These are phyloP conservation scores for Gomphus bonarii DNA, from an alignment of 1,284 basidiomycete genomes.

Conservation along the genomic window DNA sequence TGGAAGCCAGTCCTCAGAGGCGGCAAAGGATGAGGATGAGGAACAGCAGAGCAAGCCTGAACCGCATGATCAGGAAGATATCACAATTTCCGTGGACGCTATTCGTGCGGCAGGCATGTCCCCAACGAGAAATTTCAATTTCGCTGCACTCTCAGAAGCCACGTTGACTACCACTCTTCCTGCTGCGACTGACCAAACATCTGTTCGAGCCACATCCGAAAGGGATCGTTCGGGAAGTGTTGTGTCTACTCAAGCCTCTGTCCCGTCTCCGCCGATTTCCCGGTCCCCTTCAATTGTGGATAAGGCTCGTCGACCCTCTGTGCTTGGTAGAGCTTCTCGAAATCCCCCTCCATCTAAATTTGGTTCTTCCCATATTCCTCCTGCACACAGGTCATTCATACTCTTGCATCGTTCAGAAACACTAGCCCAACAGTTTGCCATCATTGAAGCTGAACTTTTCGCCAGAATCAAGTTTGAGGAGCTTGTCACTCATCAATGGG, in stretches of 20 bases:
- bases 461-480: slow-evolving; percentile 78
- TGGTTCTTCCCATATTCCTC: slow-evolving; percentile 21
- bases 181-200: background rate
- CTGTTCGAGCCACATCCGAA: background rate
- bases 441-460: slow-evolving; percentile 85
- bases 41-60: slow-evolving; percentile 26
- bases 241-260: background rate
- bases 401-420: slow-evolving; percentile 45
- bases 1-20: slow-evolving; percentile 37
- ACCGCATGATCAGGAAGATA: slow-evolving; percentile 17
- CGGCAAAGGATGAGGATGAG: slow-evolving; percentile 31
- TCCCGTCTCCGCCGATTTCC: background rate
- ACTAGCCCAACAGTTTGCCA: slow-evolving; percentile 71
- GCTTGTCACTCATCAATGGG: slow-evolving; percentile 51
- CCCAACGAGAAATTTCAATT: background rate
- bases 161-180: background rate
- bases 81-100: slow-evolving; percentile 10
- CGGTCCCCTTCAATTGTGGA: background rate
- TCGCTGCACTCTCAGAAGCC: background rate
- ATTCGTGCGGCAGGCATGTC: background rate
- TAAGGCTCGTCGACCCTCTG: background rate
- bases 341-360: slow-evolving; percentile 22
- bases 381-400: slow-evolving; percentile 56
- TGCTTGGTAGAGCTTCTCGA: slow-evolving; percentile 8
- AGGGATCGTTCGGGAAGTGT: slow-evolving; percentile 6